Evolutionary conservation across 1,139 yeast species (phyloP), one percentile per base, ranked within the genome.

Genomic region (Pneumocystis wakefieldiae): DNA sequence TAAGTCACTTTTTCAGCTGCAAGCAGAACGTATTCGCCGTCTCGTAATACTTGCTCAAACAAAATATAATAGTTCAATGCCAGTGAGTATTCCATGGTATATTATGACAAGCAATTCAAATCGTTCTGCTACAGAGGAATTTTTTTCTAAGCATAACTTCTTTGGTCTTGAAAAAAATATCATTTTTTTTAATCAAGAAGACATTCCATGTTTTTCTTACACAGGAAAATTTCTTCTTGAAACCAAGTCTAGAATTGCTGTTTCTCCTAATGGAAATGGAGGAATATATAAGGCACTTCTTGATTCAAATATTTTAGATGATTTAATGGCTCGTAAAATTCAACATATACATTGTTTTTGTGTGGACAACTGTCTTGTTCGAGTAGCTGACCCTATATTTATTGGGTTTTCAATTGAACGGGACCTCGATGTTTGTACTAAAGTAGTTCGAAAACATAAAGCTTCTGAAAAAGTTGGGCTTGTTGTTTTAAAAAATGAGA

Each of bases 211-310:
- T 68, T 83, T 94, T 69, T 82, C 83, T 70, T 71, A 77, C 62
- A 81, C 82, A 41, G 98, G 97, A 42, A 82, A 85, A 71, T 82
- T 94, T 69, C 79, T 91, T 65, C 71, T 90, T 70, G 83, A 83
- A 67, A 73, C 82, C 7, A 76, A 80, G 62, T 71, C 76, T 60
- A 75, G 78, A 60, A 80, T 88, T 60, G 85, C 91, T 48, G 87
- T 87, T 70, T 88, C 97, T 14, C 98, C 99, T 1, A 97, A 94
- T 74, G 99, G 99, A 1, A 94, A 94, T 73, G 99, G 99, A 64
- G 99, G 99, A 1, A 78, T 94, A 65, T 94, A 94, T 77, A 85
- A 84, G 71, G 97, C 97, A 1, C 79, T 94, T 59, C 76, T 77
- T 69, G 80, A 81, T 57, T 82, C 85, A 67, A 82, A 83, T 1